Evolutionary conservation across 1,284 basidiomycete genomes (phyloP), one percentile per base, ranked within the genome.

Genomic region (Dichomitus squalens): DNA sequence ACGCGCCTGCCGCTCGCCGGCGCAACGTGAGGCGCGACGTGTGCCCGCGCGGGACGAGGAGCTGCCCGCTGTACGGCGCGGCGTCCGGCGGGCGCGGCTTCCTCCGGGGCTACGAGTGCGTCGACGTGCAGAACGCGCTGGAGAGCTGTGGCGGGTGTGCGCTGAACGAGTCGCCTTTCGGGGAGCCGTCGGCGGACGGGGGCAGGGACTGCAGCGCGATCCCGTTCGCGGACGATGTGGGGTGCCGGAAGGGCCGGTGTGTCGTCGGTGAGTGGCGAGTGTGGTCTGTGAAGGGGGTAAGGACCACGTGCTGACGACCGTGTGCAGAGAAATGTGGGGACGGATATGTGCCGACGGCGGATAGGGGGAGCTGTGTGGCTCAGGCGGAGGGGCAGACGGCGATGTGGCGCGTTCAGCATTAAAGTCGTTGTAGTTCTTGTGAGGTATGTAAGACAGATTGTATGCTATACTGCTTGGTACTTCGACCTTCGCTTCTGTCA

Each of bases 131-230:
- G 40, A 53, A 53, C 61, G 65, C 66, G 50, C 61, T 69, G 25
- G 68, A 69, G 62, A 61, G 63, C 41, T 69, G 68, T 58, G 68
- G 68, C 38, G 68, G 66, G 23, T 66, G 68, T 55, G 66, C 60
- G 33, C 49, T 39, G 38, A 55, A 54, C 34, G 63, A 65, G 52
- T 66, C 62, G 36, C 63, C 64, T 53, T 59, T 66, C 54, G 65
- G 63, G 18, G 59, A 61, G 56, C 48, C 49, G 16, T 55, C 36
- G 18, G 34, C 50, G 20, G 60, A 51, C 31, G 65, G 61, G 16
- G 68, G 67, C 16, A 41, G 65, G 18, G 66, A 68, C 59, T 69
- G 68, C 58, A 63, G 61, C 53, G 66, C 66, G 25, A 68, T 68
- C 48, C 68, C 68, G 36, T 58, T 66, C 49, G 65, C 66, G 33